These are phyloP conservation scores for Plicaturopsis crispa DNA, from an alignment of 768 basidiomycete genomes.

Conservation along the genomic window DNA sequence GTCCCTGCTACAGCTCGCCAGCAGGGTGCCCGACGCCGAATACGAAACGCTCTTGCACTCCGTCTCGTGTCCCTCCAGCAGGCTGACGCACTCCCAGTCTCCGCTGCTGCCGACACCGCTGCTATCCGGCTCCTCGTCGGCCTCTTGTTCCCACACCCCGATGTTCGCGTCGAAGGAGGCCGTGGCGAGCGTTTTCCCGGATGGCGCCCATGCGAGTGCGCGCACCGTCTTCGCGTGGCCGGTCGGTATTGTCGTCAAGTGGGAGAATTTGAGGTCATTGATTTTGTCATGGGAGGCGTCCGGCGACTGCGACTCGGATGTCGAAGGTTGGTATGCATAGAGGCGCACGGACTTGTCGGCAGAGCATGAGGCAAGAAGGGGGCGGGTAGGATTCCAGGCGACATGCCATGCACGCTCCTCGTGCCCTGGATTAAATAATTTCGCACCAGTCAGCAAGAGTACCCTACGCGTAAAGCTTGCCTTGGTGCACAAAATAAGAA, in stretches of 20 bases:
- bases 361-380: constrained; percentile 87
- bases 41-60: constrained; percentile 93
- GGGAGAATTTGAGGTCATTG: constrained; percentile 61
- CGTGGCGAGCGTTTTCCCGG: constrained; percentile 79
- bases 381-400: constrained; percentile 81
- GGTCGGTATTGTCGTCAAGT: constrained; percentile 64
- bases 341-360: constrained; percentile 88
- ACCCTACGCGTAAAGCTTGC: no score
- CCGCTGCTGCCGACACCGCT: constrained; percentile 23
- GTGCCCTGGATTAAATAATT: constrained; percentile 49
- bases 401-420: constrained; percentile 82
- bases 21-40: constrained; percentile 60
- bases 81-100: constrained; percentile 85
- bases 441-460: no score
- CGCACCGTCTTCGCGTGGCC: constrained; percentile 88
- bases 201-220: constrained; percentile 81
- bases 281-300: constrained; percentile 55
- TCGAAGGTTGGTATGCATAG: constrained; percentile 51
- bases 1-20: constrained; percentile 94
- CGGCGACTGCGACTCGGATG: constrained; percentile 14
- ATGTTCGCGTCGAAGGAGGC: constrained; percentile 93
- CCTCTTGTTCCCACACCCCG: constrained; percentile 80
- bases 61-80: constrained; percentile 91
- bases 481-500: no score
- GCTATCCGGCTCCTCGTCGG: constrained; percentile 26